Conservation (phyloP, 2,329 filamentous ascomycete species). For the Trichoderma koningii region DNA sequence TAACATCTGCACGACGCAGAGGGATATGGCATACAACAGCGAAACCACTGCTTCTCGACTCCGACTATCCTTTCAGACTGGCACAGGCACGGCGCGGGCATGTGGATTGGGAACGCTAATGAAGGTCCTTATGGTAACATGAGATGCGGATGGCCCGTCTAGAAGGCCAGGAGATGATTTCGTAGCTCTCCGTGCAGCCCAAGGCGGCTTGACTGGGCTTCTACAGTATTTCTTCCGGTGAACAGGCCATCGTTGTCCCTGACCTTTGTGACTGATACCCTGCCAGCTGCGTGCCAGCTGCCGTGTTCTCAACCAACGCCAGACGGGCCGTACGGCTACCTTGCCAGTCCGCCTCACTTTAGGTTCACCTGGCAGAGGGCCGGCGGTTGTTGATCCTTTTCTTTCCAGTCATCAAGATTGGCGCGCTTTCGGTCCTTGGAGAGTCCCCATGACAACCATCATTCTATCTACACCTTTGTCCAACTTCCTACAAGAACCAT, state of each 20-base stretch:
- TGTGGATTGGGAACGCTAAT: constrained; percentile 12
- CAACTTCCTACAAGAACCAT: neutral
- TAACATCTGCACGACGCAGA: neutral
- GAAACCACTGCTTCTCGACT: neutral
- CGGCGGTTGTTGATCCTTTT: neutral
- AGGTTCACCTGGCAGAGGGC: neutral
- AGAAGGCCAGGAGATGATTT: neutral
- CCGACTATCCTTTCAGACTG: neutral
- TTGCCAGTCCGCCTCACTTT: neutral
- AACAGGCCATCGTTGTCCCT: neutral
- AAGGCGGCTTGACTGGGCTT: neutral
- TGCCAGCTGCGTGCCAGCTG: constrained; percentile 19
- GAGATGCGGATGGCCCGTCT: neutral
- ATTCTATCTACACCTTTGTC: neutral
- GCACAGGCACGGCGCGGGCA: constrained; percentile 5
- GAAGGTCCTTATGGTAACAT: constrained; percentile 1
- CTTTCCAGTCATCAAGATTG: neutral
- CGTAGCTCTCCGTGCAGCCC: neutral
- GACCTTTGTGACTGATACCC: neutral
- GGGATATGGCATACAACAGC: neutral
- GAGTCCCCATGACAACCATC: neutral
- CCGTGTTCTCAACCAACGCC: neutral
- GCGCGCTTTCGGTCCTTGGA: neutral
- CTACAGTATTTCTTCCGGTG: neutral
- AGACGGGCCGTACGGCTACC: constrained; percentile 5